These are phyloP conservation scores for Themeda triandra DNA, from an alignment of 176 grass and related monocot genomes.

Conservation along the genomic window DNA sequence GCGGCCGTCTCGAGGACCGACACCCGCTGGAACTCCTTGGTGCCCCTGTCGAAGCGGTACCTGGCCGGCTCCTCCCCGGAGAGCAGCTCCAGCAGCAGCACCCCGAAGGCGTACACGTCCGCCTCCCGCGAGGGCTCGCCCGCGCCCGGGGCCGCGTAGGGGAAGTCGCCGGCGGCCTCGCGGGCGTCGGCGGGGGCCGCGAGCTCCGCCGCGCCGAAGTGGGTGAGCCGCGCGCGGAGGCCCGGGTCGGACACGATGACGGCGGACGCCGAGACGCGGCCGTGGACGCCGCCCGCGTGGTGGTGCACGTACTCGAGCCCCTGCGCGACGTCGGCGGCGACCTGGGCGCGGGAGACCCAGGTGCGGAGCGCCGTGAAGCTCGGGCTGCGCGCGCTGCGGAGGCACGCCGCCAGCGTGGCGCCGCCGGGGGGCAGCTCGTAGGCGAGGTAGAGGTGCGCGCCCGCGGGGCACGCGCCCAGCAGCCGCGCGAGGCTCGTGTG, in stretches of 20 bases:
- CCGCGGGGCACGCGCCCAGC: constrained; percentile 61
- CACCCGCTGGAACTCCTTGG: constrained; percentile 35
- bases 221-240: constrained; percentile 51
- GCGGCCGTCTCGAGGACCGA: constrained; percentile 56
- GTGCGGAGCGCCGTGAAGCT: constrained; percentile 50
- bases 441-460: constrained; percentile 61
- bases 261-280: constrained; percentile 38
- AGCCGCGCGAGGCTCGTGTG: constrained; percentile 56
- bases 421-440: constrained; percentile 42
- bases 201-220: constrained; percentile 50
- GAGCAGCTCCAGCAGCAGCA: constrained; percentile 62
- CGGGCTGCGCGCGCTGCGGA: constrained; percentile 45
- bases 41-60: constrained; percentile 48
- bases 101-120: constrained; percentile 63
- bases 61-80: constrained; percentile 51
- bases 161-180: background rate
- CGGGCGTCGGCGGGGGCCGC: constrained; percentile 11
- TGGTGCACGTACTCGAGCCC: constrained; percentile 78
- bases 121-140: constrained; percentile 16
- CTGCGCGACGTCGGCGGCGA: constrained; percentile 59
- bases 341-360: constrained; percentile 49
- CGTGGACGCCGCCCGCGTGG: constrained; percentile 43
- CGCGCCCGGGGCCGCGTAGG: constrained; percentile 25
- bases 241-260: constrained; percentile 53
- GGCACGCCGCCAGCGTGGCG: constrained; percentile 51